Base-by-base conservation (phyloP, 768 basidiomycete species). In the Agaricus subrufescens region DNA sequence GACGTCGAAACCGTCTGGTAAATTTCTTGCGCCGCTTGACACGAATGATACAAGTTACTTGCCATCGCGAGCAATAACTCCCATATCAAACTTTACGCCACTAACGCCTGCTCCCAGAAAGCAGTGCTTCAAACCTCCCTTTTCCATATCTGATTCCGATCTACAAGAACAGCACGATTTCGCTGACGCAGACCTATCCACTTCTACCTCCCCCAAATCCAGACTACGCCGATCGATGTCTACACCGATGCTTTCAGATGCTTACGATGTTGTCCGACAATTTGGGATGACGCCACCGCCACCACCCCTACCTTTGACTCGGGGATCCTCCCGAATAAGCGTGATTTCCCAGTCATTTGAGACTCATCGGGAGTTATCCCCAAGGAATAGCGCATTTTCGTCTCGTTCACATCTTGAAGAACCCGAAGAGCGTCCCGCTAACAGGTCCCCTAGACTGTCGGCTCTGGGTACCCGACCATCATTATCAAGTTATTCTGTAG, bases 71-170 rank as follows among this genome's bases (percentile, higher is more conserved):
- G 84, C 81, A 12, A 85, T 86, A 58, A 89, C 86, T 0, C 89
- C 89, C 11, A 66, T 73, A 12, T 80, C 77, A 9, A 82, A 76
- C 23, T 70, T 84, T 58, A 81, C 77, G 1, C 84, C 87, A 23
- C 74, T 91, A 19, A 74, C 83, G 2, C 89, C 87, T 37, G 82
- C 89, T 4, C 88, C 89, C 9, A 75, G 83, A 47, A 78, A 76
- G 60, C 70, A 75, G 61, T 67, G 78, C 29, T 66, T 78, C 54
- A 79, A 75, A 52, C 70, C 78, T 8, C 64, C 77, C 19, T 79
- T 78, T 61, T 87, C 85, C 12, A 67, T 75, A 38, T 87, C 86
- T 2, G 84, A 86, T 61, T 81, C 81, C 5, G 73, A 82, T 58
- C 66, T 85, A 26, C 58, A 49, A n/a, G 40, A 42, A 2, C 73